Conservation (phyloP, 768 basidiomycete species). For the Termitomyces sp. region DNA sequence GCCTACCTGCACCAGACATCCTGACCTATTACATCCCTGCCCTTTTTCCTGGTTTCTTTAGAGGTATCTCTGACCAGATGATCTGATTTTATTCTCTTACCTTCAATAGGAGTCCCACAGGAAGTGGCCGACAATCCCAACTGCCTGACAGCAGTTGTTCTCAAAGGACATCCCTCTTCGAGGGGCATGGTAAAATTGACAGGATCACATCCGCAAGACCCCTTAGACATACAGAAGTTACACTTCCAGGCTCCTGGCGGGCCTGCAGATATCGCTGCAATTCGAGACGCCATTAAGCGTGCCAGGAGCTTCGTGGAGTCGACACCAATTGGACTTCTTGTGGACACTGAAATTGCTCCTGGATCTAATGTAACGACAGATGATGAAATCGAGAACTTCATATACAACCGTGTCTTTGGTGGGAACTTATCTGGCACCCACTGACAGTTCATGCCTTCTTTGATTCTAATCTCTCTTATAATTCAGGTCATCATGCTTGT, state of each 20-base stretch:
- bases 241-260: conserved; percentile 26
- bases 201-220: conserved; percentile 27
- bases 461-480: not conserved
- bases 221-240: conserved; percentile 27
- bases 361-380: conserved; percentile 17
- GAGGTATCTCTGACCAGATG: not conserved
- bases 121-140: conserved; percentile 22
- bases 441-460: not conserved
- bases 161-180: conserved; percentile 27
- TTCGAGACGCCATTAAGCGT: conserved; percentile 24
- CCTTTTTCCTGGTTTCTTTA: conserved; percentile 19
- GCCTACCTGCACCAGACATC: conserved; percentile 22
- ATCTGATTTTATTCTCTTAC: not conserved
- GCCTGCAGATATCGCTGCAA: conserved; percentile 21
- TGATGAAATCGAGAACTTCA: conserved; percentile 23
- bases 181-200: conserved; percentile 29
- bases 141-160: conserved; percentile 23
- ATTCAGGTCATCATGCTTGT: conserved; percentile 28
- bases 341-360: conserved; percentile 23
- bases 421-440: not conserved
- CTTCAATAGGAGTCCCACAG: conserved; percentile 19
- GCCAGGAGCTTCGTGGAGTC: conserved; percentile 18
- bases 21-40: conserved; percentile 26
- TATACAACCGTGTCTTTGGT: conserved; percentile 26
- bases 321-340: conserved; percentile 17